Conservation (phyloP, 192 early-diverging fungal species). For the Jimgerdemannia lactiflua region DNA sequence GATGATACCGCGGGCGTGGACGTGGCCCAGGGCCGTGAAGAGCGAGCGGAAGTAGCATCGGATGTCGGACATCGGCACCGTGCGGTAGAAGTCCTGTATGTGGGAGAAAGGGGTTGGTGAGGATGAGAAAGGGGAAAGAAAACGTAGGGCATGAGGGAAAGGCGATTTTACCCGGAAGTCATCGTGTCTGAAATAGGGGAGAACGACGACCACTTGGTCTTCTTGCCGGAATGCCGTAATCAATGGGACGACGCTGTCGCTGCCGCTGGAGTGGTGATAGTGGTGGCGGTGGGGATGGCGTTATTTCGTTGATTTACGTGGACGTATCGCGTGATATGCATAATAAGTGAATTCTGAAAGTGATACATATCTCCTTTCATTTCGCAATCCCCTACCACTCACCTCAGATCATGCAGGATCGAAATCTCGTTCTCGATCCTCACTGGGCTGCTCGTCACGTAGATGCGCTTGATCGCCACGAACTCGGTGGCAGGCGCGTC, state of each 20-base stretch:
- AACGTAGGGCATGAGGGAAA: neutral
- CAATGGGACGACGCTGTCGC: slow-evolving; percentile 71
- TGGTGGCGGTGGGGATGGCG: too few relatives aligned
- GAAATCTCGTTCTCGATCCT: slow-evolving; percentile 83
- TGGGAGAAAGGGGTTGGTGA: neutral
- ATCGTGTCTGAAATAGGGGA: slow-evolving; percentile 83
- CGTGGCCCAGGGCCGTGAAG: slow-evolving; percentile 64
- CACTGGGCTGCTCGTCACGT: slow-evolving; percentile 73
- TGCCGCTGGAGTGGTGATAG: slow-evolving; percentile 38
- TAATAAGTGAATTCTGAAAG: too few relatives aligned
- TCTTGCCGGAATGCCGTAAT: slow-evolving; percentile 75
- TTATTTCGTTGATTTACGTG: too few relatives aligned
- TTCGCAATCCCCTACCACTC: neutral
- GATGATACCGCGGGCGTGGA: slow-evolving; percentile 72
- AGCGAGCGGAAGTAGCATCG: slow-evolving; percentile 73
- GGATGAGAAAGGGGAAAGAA: neutral
- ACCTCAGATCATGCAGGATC: slow-evolving; percentile 68
- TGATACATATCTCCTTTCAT: neutral
- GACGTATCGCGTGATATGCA: too few relatives aligned
- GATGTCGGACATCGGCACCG: slow-evolving; percentile 65
- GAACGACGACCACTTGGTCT: slow-evolving; percentile 79
- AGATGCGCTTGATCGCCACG: slow-evolving; percentile 88
- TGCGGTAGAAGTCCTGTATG: slow-evolving; percentile 58
- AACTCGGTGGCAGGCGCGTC: slow-evolving; percentile 27
- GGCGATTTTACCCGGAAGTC: slow-evolving; percentile 66